These are phyloP conservation scores for Lignosus rhinocerotis DNA, from an alignment of 1,284 basidiomycete species.

Conservation along the genomic window DNA sequence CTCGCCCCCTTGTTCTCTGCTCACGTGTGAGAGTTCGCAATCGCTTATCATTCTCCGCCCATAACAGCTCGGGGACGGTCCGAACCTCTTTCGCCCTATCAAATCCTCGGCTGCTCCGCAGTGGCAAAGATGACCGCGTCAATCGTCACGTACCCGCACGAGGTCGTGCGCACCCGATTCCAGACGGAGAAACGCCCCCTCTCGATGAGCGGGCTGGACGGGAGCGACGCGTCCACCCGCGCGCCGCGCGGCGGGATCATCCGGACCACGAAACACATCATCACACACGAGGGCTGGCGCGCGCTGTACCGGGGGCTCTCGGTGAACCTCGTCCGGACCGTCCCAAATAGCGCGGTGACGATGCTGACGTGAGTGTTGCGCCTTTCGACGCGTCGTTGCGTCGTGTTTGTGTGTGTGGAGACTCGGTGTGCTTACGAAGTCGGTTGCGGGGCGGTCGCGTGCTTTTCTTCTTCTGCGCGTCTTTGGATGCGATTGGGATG, in stretches of 20 bases:
- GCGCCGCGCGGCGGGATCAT: conserved; percentile 63
- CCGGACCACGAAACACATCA: conserved; percentile 71
- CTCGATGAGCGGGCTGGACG: conserved; percentile 44
- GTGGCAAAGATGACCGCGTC: conserved; percentile 93
- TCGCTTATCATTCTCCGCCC: not conserved
- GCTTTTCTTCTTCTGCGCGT: not conserved
- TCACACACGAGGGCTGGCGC: conserved; percentile 81
- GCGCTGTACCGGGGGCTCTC: conserved; percentile 90
- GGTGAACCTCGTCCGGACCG: conserved; percentile 88
- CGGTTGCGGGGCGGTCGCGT: not conserved
- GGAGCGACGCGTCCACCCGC: conserved; percentile 18
- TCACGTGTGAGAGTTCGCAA: not conserved
- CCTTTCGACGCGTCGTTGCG: not conserved
- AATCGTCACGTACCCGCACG: conserved; percentile 92
- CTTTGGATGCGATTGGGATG: not conserved
- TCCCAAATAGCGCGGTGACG: conserved; percentile 92
- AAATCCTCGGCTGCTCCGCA: conserved; percentile 86
- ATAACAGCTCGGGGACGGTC: conserved; percentile 52
- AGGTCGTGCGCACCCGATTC: conserved; percentile 89
- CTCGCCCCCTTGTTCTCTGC: not conserved
- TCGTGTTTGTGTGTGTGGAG: not conserved
- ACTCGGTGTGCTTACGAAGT: not conserved
- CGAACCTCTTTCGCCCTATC: conserved; percentile 61
- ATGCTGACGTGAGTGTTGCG: conserved; percentile 80
- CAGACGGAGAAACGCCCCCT: conserved; percentile 79